Base-by-base conservation (phyloP, 495 filamentous ascomycete species). In the Astrocystis sublimbata region DNA sequence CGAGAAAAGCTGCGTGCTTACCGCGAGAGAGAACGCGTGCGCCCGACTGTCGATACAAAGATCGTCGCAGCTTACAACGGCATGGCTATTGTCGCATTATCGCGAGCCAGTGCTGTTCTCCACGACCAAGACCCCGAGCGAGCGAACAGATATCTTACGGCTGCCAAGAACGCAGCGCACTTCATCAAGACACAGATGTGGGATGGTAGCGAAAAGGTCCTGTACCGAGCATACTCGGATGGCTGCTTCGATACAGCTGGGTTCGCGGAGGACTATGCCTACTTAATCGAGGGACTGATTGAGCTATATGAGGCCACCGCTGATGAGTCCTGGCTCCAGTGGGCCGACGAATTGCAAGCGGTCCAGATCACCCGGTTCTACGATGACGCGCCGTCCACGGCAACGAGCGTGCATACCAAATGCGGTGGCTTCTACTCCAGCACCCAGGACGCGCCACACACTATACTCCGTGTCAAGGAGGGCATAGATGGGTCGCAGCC, bases 211-310 rank as follows among this genome's bases (percentile, higher is more conserved):
- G 81, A 77, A 1, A 86, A 85, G 28, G 80, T 81, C 3, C 75
- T 98, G 41, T 88, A 87, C 63, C 82, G 94, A 24, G 89, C 96
- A 46, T 96, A 87, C 70, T 86, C 87, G 30, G 86, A 92, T 64
- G 89, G 88, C 13, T 71, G 68, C 78, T 89, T 91, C 26, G 81
- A 89, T 36, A 89, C 88, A 0, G 79, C 80, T 5, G 94, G 85
- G 1, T 96, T 98, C 73, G 93, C 93, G 5, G 94, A 98, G 65
- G 94, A 98, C 72, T 98, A 98, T 72, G 93, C 94, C 3, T 97
- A 90, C 73, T 68, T 98, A 53, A 91, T 92, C 50, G 83, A 87
- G 28, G 96, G 92, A 0, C 78, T 97, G 19, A 78, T 98, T 51
- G 87, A 94, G 65, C 82, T 98, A 61, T 97, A 97, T 69, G 88